Evolutionary conservation across 2,329 filamentous ascomycete genomes (phyloP).

Genomic region (Clarireedia monteithiana): DNA sequence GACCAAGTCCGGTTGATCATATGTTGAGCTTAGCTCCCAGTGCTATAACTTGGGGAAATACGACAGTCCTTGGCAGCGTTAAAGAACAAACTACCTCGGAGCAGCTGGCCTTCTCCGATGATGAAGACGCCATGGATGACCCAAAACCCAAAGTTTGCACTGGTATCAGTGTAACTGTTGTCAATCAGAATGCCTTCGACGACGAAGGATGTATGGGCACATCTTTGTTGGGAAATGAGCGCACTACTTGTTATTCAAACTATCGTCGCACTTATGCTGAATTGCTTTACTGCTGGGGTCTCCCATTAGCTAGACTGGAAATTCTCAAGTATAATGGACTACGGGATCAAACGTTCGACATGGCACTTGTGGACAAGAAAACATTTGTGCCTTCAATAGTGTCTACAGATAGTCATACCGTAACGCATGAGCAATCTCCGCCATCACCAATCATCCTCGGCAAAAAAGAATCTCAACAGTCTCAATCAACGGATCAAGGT

Average conservation of each 20-base stretch:
- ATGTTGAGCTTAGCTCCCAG: slow-evolving; percentile 45
- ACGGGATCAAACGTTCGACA: slow-evolving; percentile 36
- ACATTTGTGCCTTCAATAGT: slow-evolving; percentile 22
- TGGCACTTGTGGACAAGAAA: slow-evolving; percentile 24
- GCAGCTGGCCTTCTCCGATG: slow-evolving; percentile 25
- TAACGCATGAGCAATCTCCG: slow-evolving; percentile 18
- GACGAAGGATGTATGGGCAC: slow-evolving; percentile 58
- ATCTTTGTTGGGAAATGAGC: slow-evolving; percentile 46
- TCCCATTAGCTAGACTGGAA: slow-evolving; percentile 55
- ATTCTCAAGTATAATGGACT: slow-evolving; percentile 63
- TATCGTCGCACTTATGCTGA: slow-evolving; percentile 63
- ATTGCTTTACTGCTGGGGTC: slow-evolving; percentile 58
- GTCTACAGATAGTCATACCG: slow-evolving; percentile 22
- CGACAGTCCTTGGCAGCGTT: slow-evolving; percentile 31
- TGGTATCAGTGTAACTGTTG: slow-evolving; percentile 39
- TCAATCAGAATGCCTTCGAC: slow-evolving; percentile 59
- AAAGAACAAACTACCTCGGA: slow-evolving; percentile 24
- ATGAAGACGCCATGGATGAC: slow-evolving; percentile 20
- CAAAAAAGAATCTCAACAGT: slow-evolving; percentile 45
- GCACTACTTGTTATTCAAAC: slow-evolving; percentile 43
- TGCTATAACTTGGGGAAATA: slow-evolving; percentile 32
- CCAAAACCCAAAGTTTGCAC: slow-evolving; percentile 19
- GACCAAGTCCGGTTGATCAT: slow-evolving; percentile 54
- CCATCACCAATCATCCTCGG: slow-evolving; percentile 48
- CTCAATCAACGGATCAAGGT: slow-evolving; percentile 41